Base-by-base conservation (phyloP, 805 yeast species). In the Tetrapisispora taiwanensis region DNA sequence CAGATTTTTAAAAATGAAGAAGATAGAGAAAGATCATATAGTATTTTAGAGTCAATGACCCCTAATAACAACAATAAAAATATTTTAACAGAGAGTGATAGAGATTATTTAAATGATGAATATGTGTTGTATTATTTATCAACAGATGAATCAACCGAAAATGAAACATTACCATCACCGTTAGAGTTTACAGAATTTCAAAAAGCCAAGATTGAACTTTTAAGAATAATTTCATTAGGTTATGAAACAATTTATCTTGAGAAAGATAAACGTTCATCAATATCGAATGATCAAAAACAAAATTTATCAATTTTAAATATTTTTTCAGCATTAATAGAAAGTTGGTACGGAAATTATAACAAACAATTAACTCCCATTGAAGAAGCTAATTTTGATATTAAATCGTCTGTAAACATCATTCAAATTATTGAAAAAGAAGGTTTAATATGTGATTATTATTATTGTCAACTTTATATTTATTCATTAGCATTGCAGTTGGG, bases 241-340 rank as follows among this genome's bases (percentile, higher is more conserved):
- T 87, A 85, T 59, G 95, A 86, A 53, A 78, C 90, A 1, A 68
- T 89, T 17, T 89, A 89, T 59, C 81, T 82, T 44, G 76, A 73
- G 40, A 77, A 74, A 49, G 77, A 79, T 3, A 79, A 73, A 31
- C 42, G 47, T 32, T 49, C 48, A 36, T 75, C 35, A 60, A 67
- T 38, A 24, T 35, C 59, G 5, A 60, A 73, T 28, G 71, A 74
- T 39, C 81, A 77, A 54, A 68, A 78, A 34, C 88, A 82, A 49
- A 81, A 81, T 53, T 64, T 89, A 38, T 75, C 88, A 0, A 72
- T 88, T 10, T 68, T 89, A 51, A 77, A 78, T 46, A 77, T 88
- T 41, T 67, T 89, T 46, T 74, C 85, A 10, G 90, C 95, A 1
- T 71, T 87, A 49, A 69, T 89, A 45, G 84, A 79, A 46, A 78